These are phyloP conservation scores for Cicer cuneatum DNA, from an alignment of 306 rosid genomes.

Conservation along the genomic window DNA sequence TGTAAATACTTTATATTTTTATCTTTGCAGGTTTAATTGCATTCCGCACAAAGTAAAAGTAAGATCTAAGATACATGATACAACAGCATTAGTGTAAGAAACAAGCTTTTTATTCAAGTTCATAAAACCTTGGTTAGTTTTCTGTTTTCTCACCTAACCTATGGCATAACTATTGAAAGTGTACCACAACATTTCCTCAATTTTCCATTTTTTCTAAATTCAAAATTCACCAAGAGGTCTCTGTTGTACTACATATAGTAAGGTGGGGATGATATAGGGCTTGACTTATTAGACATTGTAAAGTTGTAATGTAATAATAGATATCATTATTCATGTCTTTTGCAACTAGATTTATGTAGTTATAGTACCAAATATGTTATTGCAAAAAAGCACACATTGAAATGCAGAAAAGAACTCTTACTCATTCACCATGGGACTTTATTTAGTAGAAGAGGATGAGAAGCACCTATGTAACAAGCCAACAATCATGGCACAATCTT, in stretches of 20 bases:
- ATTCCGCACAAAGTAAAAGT: constrained; percentile 57
- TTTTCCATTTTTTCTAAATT: constrained; percentile 4
- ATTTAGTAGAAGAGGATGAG: too few species aligned
- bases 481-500: constrained; percentile 59
- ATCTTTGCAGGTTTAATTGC: constrained; percentile 75
- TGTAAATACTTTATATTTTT: neutral
- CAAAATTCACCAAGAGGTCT: constrained; percentile 35
- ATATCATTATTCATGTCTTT: neutral
- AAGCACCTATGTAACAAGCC: too few species aligned
- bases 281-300: constrained; percentile 23
- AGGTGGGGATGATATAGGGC: constrained; percentile 29
- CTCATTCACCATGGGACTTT: too few species aligned
- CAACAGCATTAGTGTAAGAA: constrained; percentile 31
- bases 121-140: constrained; percentile 42
- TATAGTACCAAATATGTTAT: constrained; percentile 18
- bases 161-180: constrained; percentile 33
- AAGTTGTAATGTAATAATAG: constrained; percentile 17
- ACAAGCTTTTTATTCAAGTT: constrained; percentile 34
- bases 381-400: too few species aligned
- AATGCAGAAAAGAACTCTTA: too few species aligned
- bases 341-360: constrained; percentile 19
- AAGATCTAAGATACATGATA: constrained; percentile 34
- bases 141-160: constrained; percentile 39
- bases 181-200: constrained; percentile 17
- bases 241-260: constrained; percentile 28